phyloP scores from a whole-genome alignment of 176 grass and related monocot genomes.

The Paspalum notatum region DNA sequence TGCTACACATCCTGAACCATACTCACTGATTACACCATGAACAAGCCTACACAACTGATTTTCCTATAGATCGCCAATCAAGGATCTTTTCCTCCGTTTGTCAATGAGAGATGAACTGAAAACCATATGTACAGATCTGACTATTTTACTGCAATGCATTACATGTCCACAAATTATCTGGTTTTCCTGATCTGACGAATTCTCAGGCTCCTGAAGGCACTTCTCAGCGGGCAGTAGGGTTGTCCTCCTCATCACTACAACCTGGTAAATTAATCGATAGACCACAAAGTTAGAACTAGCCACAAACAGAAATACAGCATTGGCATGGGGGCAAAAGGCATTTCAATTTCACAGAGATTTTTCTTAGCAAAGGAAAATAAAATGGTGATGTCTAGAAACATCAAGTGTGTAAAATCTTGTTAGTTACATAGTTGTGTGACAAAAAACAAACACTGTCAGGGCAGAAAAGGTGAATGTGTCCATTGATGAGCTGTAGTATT shows the following conservation, averaged over 20 bases:
- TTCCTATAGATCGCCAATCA: background rate
- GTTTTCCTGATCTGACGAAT: background rate
- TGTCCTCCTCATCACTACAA: slow-evolving; percentile 56
- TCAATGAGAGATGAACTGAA: background rate
- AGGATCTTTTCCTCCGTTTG: slow-evolving; percentile 5
- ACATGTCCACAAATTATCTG: background rate
- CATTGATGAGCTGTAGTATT: background rate
- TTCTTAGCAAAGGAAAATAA: background rate
- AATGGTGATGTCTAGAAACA: background rate
- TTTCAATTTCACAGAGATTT: background rate
- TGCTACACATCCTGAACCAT: slow-evolving; percentile 25
- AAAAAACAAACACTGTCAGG: background rate
- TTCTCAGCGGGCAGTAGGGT: slow-evolving; percentile 39
- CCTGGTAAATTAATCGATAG: slow-evolving; percentile 45
- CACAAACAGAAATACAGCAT: slow-evolving; percentile 1
- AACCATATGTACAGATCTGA: slow-evolving; percentile 36
- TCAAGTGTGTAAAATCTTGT: background rate
- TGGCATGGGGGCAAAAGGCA: background rate
- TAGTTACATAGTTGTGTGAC: background rate
- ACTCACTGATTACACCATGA: background rate
- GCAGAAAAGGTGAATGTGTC: background rate
- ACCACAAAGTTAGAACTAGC: slow-evolving; percentile 15
- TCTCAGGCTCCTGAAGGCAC: background rate
- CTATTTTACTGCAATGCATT: background rate
- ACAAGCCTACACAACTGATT: background rate